Percentiles rank a stretch among this genome's conserved stretches.
These are phyloP conservation scores for Zygosaccharomyces gambellarensis DNA, from an alignment of 805 yeast genomes.

Conservation along the genomic window DNA sequence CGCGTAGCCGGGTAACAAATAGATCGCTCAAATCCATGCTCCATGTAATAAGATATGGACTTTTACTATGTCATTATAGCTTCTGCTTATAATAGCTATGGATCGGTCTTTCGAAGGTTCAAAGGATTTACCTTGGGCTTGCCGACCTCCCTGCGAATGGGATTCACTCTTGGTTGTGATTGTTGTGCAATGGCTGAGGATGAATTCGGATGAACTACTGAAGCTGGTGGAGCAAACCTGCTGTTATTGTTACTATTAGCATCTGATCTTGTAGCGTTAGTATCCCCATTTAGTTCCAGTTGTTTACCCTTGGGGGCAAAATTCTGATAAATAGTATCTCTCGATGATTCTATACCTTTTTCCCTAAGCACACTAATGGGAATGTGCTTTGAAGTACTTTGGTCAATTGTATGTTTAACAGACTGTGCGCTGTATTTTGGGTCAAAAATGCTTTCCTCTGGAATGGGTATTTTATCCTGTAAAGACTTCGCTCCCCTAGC, in stretches of 20 bases:
- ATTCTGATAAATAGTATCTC: constrained; percentile 25
- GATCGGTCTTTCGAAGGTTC: constrained; percentile 12
- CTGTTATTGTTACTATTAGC: neutral
- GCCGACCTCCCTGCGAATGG: constrained; percentile 30
- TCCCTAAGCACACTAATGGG: constrained; percentile 25
- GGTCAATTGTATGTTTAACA: constrained; percentile 59
- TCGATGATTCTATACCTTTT: constrained; percentile 19
- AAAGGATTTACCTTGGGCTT: constrained; percentile 29
- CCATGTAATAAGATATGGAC: neutral
- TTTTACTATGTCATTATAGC: neutral
- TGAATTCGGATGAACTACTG: constrained; percentile 26
- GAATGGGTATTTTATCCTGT: constrained; percentile 40
- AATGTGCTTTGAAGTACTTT: constrained; percentile 60
- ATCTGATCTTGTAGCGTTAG: neutral
- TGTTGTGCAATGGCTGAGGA: constrained; percentile 4
- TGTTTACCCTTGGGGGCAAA: constrained; percentile 35
- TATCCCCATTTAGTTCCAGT: neutral
- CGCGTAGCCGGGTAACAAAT: neutral
- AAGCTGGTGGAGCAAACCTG: constrained; percentile 27
- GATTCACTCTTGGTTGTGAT: constrained; percentile 7
- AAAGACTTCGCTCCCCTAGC: constrained; percentile 60
- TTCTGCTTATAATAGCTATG: neutral
- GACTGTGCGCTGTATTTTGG: constrained; percentile 56
- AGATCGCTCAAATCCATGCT: neutral
- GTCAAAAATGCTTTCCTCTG: constrained; percentile 43